These are phyloP conservation scores for Cytospora mali DNA, from an alignment of 2,329 filamentous ascomycete genomes.

Conservation along the genomic window DNA sequence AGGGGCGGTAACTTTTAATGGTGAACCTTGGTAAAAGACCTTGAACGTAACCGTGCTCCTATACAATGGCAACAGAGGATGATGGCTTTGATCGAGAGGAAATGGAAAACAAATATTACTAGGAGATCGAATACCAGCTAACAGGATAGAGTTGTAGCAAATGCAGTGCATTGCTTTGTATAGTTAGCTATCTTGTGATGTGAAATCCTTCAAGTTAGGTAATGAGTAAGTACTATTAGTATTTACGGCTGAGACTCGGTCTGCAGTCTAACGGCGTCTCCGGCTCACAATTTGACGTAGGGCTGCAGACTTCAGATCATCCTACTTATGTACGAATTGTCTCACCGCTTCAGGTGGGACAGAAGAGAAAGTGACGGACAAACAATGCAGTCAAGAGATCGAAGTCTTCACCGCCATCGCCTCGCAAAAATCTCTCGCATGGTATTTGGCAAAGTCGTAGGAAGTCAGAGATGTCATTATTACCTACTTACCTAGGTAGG, in stretches of 20 bases:
- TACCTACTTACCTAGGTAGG: no score
- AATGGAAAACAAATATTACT: background rate
- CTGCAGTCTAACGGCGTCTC: background rate
- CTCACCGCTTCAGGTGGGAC: background rate
- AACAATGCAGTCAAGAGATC: background rate
- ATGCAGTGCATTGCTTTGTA: no score
- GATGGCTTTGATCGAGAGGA: background rate
- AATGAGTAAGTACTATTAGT: background rate
- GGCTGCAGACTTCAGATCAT: background rate
- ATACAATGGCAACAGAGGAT: background rate
- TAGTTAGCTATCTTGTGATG: no score
- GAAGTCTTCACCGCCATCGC: background rate
- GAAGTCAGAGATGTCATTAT: background rate
- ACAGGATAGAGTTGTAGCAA: no score
- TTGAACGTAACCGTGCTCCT: no score
- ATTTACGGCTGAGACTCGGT: background rate
- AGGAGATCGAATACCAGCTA: background rate
- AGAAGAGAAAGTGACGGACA: background rate
- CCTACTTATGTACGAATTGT: background rate
- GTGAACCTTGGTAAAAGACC: no score
- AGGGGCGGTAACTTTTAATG: no score
- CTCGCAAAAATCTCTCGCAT: background rate
- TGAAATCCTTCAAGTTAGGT: no score
- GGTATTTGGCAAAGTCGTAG: background rate
- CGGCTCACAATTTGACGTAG: background rate